A percentile compares a stretch with the other conserved stretches of the same genome.
Evolutionary conservation across 2,329 filamentous ascomycete species (phyloP).

Genomic region (Curvularia eragrostidis): DNA sequence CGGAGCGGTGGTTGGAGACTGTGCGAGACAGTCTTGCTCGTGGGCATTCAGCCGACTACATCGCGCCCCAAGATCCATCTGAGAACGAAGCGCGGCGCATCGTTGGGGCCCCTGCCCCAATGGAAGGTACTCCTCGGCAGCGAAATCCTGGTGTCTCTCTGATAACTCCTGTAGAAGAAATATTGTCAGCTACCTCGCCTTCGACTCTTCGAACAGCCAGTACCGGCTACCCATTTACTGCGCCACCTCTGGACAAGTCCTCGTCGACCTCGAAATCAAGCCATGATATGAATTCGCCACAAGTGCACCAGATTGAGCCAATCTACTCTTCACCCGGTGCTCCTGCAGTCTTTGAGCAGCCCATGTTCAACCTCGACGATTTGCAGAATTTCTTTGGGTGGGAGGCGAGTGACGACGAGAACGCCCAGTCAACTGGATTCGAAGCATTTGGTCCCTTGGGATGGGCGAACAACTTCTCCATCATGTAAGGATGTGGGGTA

Average conservation of each 20-base stretch:
- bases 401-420: conserved; percentile 35
- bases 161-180: conserved; percentile 24
- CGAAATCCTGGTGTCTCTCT: conserved; percentile 20
- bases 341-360: conserved; percentile 28
- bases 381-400: conserved; percentile 45
- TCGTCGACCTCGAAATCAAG: conserved; percentile 17
- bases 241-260: conserved; percentile 10
- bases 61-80: conserved; percentile 39
- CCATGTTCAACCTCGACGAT: conserved; percentile 42
- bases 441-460: conserved; percentile 41
- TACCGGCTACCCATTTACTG: conserved; percentile 20
- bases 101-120: conserved; percentile 29
- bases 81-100: conserved; percentile 36
- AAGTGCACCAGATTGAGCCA: conserved; percentile 18
- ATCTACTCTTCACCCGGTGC: conserved; percentile 22
- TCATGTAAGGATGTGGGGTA: conserved; percentile 22
- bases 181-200: conserved; percentile 17
- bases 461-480: conserved; percentile 39
- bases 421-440: conserved; percentile 38
- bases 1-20: conserved; percentile 43
- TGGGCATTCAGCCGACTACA: conserved; percentile 37
- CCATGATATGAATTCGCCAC: conserved; percentile 1
- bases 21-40: conserved; percentile 38
- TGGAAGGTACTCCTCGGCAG: conserved; percentile 12
- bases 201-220: conserved; percentile 18